Conservation (phyloP, 164 flowering plant genomes). For the Liquidambar formosana region DNA sequence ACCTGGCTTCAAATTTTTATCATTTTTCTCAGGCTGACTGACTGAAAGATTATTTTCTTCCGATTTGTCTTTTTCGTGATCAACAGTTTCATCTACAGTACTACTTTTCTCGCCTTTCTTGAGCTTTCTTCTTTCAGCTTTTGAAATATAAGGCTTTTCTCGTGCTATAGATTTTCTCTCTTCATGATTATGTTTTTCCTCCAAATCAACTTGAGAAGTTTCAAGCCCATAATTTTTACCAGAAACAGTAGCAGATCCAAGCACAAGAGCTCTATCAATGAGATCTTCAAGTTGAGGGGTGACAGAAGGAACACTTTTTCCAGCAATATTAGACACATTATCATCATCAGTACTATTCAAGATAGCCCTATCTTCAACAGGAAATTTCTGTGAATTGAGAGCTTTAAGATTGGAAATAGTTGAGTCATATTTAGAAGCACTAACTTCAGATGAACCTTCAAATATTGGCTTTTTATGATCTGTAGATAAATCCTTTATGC, state of each 20-base stretch:
- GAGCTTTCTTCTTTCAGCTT: slow-evolving; percentile 84
- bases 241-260: slow-evolving; percentile 62
- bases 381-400: slow-evolving; percentile 10
- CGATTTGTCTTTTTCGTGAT: slow-evolving; percentile 34
- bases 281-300: slow-evolving; percentile 76
- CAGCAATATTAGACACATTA: slow-evolving; percentile 21
- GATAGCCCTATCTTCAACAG: slow-evolving; percentile 19
- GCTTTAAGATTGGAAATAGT: slow-evolving; percentile 5
- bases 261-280: slow-evolving; percentile 83
- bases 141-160: slow-evolving; percentile 79
- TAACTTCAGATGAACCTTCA: slow-evolving; percentile 20
- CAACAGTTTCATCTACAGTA: slow-evolving; percentile 24
- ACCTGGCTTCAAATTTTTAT: slow-evolving; percentile 33
- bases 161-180: slow-evolving; percentile 37
- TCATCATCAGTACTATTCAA: slow-evolving; percentile 16
- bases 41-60: slow-evolving; percentile 25
- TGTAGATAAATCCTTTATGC: slow-evolving; percentile 13
- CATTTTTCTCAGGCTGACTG: slow-evolving; percentile 33
- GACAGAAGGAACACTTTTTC: slow-evolving; percentile 24
- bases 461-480: slow-evolving; percentile 10
- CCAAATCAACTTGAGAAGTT: slow-evolving; percentile 31
- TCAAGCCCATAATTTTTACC: slow-evolving; percentile 36
- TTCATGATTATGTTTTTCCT: slow-evolving; percentile 39
- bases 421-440: slow-evolving; percentile 14
- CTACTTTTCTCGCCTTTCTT: slow-evolving; percentile 65